phyloP scores from a whole-genome alignment of 2,329 filamentous ascomycete genomes.

The Mycocentrospora acerina region DNA sequence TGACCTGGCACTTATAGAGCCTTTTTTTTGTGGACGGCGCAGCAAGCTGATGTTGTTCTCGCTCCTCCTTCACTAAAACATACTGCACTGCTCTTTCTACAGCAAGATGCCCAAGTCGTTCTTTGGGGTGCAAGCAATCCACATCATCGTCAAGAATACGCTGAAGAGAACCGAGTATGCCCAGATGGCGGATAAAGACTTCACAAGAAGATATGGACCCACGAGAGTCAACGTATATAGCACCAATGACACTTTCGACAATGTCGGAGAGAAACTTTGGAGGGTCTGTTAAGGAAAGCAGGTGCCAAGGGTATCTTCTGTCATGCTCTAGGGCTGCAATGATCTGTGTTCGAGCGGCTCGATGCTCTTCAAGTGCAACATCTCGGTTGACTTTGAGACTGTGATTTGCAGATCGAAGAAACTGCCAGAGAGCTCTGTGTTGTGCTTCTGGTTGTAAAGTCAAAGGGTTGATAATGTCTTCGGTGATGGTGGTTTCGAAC shows the following conservation, averaged over 20 bases:
- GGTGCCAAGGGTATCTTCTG: conserved; percentile 71
- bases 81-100: conserved; percentile 59
- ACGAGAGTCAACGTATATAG: conserved; percentile 74
- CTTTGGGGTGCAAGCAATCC: conserved; percentile 66
- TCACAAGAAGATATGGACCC: conserved; percentile 51
- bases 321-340: conserved; percentile 52
- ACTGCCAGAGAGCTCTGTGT: conserved; percentile 63
- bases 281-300: conserved; percentile 60
- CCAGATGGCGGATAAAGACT: conserved; percentile 61
- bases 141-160: conserved; percentile 55
- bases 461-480: conserved; percentile 36
- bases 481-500: conserved; percentile 56
- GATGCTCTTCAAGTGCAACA: conserved; percentile 50
- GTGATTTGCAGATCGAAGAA: conserved; percentile 61
- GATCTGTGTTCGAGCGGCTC: conserved; percentile 53
- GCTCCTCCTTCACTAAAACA: conserved; percentile 23
- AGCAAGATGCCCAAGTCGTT: conserved; percentile 64
- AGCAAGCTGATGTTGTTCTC: conserved; percentile 2
- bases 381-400: conserved; percentile 53
- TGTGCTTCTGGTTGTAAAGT: conserved; percentile 30
- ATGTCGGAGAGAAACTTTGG: conserved; percentile 48
- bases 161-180: conserved; percentile 64
- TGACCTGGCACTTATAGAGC: conserved; percentile 36
- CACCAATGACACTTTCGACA: conserved; percentile 77
- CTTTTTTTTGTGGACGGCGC: conserved; percentile 4